Evolutionary conservation across 2,329 filamentous ascomycete genomes (phyloP), one percentile per base, ranked within the genome.

Genomic region (Neopestalotiopsis sp.): DNA sequence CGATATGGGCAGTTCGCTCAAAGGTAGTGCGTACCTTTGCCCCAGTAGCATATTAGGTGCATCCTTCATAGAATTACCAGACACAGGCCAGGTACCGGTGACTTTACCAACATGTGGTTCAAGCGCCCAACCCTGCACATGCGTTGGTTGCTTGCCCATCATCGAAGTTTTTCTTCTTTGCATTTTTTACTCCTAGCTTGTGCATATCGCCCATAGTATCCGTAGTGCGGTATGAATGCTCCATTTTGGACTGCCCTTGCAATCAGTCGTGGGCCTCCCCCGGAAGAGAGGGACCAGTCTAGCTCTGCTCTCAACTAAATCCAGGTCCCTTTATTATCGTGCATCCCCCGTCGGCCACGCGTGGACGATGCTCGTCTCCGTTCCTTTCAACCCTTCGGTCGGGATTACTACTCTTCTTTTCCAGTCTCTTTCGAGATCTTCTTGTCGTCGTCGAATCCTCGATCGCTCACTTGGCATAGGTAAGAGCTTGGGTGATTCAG

Each of bases 341-440:
- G 20, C n/a, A 24, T 40, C 56, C 65, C 65, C 65, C 65, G 52
- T 60, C 32, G 38, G 42, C 34, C 24, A 67, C 65, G 57, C 65
- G 52, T 56, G 28, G 42, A 45, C 64, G 42, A 58, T 24, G n/a
- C 64, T 57, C 64, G 13, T 58, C 34, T 24, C 32, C 34, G 38
- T 24, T 38, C 40, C 56, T 52, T 32, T 67, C 59, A 67, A 62
- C 38, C 61, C 42, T 32, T 63, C 59, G 32, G 66, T 67, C 66
- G 58, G 59, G 58, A 61, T 52, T 63, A 30, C 45, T 57, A 28
- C 66, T 62, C 59, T 63, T 40, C 58, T 63, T 62, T 63, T 63
- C 13, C 59, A 68, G 60, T 66, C 56, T 74, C 69, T 67, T 63
- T 63, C 67, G 70, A 70, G 70, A 73, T 77, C 45, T 52, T 77